Evolutionary conservation across 371 early-diverging fungal species (phyloP), one percentile per base, ranked within the genome.

Genomic region (Mortierella sp.): DNA sequence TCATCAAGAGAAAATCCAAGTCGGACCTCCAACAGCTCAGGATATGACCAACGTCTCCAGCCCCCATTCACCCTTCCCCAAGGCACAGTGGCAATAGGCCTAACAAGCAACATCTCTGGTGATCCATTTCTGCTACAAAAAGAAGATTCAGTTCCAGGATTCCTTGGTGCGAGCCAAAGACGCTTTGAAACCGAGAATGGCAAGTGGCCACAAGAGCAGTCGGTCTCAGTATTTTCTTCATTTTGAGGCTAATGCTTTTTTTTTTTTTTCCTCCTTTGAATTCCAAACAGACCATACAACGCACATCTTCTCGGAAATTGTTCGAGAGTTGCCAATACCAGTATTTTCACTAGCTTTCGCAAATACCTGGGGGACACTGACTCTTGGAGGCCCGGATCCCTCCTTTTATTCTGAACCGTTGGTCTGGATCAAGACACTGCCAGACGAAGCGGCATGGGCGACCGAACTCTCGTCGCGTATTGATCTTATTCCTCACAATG

Each of bases 331-430:
- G 29, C 62, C 70, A 10, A 34, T n/a, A 28, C 76, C 76, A 4
- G 76, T 70, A 3, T 76, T 76, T 34, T 56, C 70, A 5, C 55
- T 76, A 6, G 66, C 70, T 5, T 66, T 76, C 35, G 51, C 70
- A 1, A 64, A 66, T 0, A 66, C 53, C 3, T 70, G 75, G 75
- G 75, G 75, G 4, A 75, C 75, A 8, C 28, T 75, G 42, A 75
- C 75, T 0, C 49, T 75, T 1, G 75, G 75, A 1, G 75, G 70
- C 5, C 57, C 61, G 7, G 75, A 75, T 37, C 75, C 75, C 1
- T 29, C 65, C 5, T 69, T 75, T 40, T 32, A 61, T 17, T 65
- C 75, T 1, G 53, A 47, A 6, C 58, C 75, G 2, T 22, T 75
- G 29, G 31, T 59, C 10, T 75, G 75, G 75, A 37, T 75, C 23